Evolutionary conservation across 2,329 filamentous ascomycete genomes (phyloP).

Genomic region (Ophiognomonia clavigignenti-juglandacearum): DNA sequence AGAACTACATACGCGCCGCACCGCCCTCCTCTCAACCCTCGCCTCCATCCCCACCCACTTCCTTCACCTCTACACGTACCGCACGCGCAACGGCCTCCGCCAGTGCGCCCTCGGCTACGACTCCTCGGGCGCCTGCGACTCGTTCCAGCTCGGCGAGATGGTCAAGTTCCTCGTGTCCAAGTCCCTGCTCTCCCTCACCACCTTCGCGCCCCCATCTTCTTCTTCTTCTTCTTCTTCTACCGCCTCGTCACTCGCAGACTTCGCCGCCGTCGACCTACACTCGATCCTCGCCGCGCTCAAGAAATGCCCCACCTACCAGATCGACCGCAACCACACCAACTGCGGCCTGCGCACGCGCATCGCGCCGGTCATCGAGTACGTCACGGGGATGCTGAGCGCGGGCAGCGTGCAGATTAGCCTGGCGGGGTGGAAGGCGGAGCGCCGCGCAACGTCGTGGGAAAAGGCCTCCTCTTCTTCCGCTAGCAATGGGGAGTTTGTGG

Average conservation of each 20-base stretch:
- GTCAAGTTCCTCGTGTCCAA: conserved; percentile 63
- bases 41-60: conserved; percentile 67
- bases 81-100: conserved; percentile 31
- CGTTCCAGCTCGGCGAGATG: conserved; percentile 75
- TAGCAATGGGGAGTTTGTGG: conserved; percentile 5
- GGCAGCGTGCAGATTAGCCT: conserved; percentile 38
- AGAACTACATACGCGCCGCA: conserved; percentile 55
- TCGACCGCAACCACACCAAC: conserved; percentile 68
- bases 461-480: conserved; percentile 16
- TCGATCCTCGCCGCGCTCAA: conserved; percentile 55
- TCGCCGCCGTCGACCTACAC: conserved; percentile 56
- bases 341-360: conserved; percentile 65
- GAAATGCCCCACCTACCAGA: conserved; percentile 67
- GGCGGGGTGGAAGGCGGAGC: conserved; percentile 41
- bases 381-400: conserved; percentile 52
- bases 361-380: conserved; percentile 60
- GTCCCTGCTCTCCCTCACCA: conserved; percentile 54
- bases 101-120: conserved; percentile 75
- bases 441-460: conserved; percentile 37
- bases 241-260: conserved; percentile 45
- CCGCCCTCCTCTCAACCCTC: conserved; percentile 63
- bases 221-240: conserved; percentile 25
- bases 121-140: conserved; percentile 66
- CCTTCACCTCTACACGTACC: conserved; percentile 60
- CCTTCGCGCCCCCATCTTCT: conserved; percentile 40